Base-by-base conservation (phyloP, 2,329 filamentous ascomycete species). In the Trichoderma lentiforme region DNA sequence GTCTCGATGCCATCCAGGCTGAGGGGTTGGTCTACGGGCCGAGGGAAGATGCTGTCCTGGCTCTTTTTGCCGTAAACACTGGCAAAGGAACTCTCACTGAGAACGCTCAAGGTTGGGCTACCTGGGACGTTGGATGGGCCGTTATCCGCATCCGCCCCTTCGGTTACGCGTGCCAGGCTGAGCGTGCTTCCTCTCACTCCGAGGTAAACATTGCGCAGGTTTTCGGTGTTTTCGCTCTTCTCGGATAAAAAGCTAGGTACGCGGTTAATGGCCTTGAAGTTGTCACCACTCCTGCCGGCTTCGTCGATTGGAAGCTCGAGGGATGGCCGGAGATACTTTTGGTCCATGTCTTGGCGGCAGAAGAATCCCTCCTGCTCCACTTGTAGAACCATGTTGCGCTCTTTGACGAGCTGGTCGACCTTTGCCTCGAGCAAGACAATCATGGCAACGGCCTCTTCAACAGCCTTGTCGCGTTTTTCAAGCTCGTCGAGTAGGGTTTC, bases 361-460 rank as follows among this genome's bases (percentile, higher is more conserved):
- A 82, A 82, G 6, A 80, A 74, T 9, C 80, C 80, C 63, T 83
- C 80, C 5, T 79, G 80, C 64, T 89, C 86, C 14, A 89, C 81
- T 36, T 83, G 83, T 39, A 84, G 83, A 9, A 87, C 84, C 80
- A 87, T 86, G 72, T 86, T 83, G 34, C 86, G 83, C 75, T 91
- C 89, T 62, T 81, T 81, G 14, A 86, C 77, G 34, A 90, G 80
- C 71, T 85, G 83, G 34, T 89, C 86, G 1, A 91, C 79, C 73
- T 85, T 85, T 6, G 88, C 86, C 77, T 93, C 91, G 18, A 93
- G 81, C 28, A 84, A 83, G 65, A 91, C 87, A 74, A 93, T 93
- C 83, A 93, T 89, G 32, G 86, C 84, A 6, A 93, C 90, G 4
- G 91, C 91, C 76, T 93, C 91, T 73, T 90, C 88, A 2, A 93